Evolutionary conservation across 768 basidiomycete genomes (phyloP).

Genomic region (Mycena rosella): DNA sequence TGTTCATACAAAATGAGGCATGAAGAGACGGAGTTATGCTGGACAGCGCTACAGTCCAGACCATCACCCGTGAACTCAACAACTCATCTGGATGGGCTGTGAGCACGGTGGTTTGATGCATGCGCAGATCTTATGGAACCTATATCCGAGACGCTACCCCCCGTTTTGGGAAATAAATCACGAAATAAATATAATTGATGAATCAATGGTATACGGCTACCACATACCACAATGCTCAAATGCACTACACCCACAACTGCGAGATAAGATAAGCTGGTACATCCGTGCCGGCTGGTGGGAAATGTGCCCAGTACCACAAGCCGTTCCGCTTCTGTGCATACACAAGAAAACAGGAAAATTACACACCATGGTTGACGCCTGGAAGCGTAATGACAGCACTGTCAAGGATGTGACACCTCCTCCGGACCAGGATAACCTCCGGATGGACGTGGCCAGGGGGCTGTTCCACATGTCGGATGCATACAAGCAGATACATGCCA

Average conservation of each 20-base stretch:
- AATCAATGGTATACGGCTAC: neutral
- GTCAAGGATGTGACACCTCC: neutral
- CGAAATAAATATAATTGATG: neutral
- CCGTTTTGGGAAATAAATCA: neutral
- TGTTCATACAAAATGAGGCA: too few relatives aligned
- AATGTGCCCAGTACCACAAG: neutral
- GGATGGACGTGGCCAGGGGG: neutral
- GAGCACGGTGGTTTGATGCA: neutral
- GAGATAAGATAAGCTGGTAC: neutral
- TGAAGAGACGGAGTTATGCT: too few relatives aligned
- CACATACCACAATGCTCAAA: neutral
- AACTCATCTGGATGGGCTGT: neutral
- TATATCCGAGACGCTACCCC: neutral
- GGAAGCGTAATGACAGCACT: neutral
- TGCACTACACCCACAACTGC: neutral
- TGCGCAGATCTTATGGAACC: neutral
- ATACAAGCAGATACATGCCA: constrained; percentile 42
- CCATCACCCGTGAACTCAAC: too few relatives aligned
- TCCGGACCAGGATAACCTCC: neutral
- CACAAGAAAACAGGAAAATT: neutral
- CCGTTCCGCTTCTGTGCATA: neutral
- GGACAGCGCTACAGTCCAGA: too few relatives aligned
- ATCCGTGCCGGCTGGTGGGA: neutral
- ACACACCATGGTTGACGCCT: neutral
- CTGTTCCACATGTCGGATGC: constrained; percentile 35